Percentiles rank a stretch among this genome's conserved stretches.
phyloP scores from a whole-genome alignment of 352 stramenopile species.

The Phytophthora boehmeriae region DNA sequence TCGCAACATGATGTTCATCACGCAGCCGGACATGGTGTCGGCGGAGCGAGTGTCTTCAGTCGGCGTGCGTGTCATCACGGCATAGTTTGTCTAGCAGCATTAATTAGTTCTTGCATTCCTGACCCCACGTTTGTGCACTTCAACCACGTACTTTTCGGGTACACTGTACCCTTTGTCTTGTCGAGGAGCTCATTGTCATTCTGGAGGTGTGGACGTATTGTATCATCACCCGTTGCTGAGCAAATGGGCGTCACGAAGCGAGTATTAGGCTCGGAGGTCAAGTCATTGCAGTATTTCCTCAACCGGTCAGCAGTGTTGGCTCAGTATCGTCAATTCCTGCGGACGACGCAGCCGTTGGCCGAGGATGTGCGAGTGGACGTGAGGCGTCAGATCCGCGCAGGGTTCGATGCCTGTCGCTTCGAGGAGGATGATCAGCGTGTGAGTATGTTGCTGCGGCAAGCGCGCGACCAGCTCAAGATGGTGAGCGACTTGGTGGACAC shows the following conservation, averaged over 20 bases:
- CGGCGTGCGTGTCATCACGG: conserved; percentile 75
- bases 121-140: conserved; percentile 1
- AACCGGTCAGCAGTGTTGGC: conserved; percentile 65
- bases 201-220: conserved; percentile 14
- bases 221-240: background rate
- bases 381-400: conserved; percentile 62
- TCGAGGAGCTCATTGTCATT: conserved; percentile 8
- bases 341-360: conserved; percentile 55
- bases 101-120: background rate
- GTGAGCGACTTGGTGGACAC: conserved; percentile 73
- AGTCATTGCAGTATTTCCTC: conserved; percentile 80
- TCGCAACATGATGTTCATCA: conserved; percentile 92
- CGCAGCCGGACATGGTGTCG: conserved; percentile 64
- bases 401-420: conserved; percentile 56
- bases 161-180: conserved; percentile 3
- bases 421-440: conserved; percentile 63
- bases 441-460: conserved; percentile 52
- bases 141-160: conserved; percentile 2
- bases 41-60: conserved; percentile 70
- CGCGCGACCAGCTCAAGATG: conserved; percentile 69
- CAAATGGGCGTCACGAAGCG: conserved; percentile 30
- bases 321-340: conserved; percentile 73
- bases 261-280: conserved; percentile 42
- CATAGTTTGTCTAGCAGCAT: conserved; percentile 13
- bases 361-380: conserved; percentile 54